A percentile compares a stretch with the other conserved stretches of the same genome.
phyloP scores from a whole-genome alignment of 257 asterid species.

The Lithospermum erythrorhizon region DNA sequence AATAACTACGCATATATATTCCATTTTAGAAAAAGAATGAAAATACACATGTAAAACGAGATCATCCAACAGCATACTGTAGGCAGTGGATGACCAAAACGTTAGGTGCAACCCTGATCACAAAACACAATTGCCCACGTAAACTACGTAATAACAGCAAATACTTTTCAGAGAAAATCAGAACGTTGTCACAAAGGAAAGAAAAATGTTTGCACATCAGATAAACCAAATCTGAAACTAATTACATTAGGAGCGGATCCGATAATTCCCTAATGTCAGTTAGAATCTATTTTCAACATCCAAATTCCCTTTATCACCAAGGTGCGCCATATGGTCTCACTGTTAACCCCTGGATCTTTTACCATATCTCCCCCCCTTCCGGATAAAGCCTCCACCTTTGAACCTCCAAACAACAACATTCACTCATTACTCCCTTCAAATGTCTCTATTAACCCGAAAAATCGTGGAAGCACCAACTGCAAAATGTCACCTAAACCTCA shows the following conservation, averaged over 20 bases:
- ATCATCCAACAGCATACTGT: constrained; percentile 99
- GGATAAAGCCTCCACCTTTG: neutral
- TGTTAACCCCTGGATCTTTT: neutral
- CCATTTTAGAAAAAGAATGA: neutral
- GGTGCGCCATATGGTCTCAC: neutral
- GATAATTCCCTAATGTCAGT: too few relatives aligned
- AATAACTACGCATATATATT: too few relatives aligned
- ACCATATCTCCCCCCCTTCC: neutral
- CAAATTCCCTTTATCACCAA: neutral
- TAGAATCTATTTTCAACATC: neutral
- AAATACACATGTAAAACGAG: constrained; percentile 33
- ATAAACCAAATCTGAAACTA: too few relatives aligned
- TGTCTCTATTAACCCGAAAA: too few relatives aligned
- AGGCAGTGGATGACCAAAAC: constrained; percentile 78
- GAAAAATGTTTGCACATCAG: too few relatives aligned
- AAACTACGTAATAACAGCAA: neutral
- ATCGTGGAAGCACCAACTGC: too few relatives aligned
- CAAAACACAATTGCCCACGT: constrained; percentile 3
- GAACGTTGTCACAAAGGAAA: too few relatives aligned
- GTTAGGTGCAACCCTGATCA: constrained; percentile 80
- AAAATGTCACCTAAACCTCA: neutral
- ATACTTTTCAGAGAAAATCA: neutral
- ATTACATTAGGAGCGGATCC: too few relatives aligned
- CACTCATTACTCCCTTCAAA: neutral
- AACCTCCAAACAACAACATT: neutral